phyloP scores from a whole-genome alignment of 805 yeast genomes.

The Kuraishia hungarica region DNA sequence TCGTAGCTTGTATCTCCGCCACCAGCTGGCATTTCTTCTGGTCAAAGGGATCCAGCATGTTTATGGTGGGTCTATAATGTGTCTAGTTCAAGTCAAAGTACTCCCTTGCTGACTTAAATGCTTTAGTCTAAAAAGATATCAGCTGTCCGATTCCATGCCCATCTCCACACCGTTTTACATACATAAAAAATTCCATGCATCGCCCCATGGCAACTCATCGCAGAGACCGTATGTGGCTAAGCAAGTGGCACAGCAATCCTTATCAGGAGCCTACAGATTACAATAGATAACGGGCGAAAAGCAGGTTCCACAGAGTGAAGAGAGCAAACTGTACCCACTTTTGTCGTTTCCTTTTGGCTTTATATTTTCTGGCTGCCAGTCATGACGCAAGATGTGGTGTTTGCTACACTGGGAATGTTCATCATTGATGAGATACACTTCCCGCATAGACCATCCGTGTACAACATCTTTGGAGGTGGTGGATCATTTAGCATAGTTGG shows the following conservation, averaged over 20 bases:
- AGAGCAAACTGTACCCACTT: no score
- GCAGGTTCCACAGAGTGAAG: no score
- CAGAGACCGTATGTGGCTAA: neutral
- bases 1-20: constrained; percentile 37
- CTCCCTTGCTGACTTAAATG: no score
- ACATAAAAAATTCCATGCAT: neutral
- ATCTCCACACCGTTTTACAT: neutral
- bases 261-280: neutral
- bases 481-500: constrained; percentile 80
- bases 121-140: no score
- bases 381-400: constrained; percentile 13
- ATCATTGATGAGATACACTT: constrained; percentile 81
- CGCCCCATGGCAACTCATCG: neutral
- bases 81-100: no score
- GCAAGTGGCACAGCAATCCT: neutral
- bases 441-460: constrained; percentile 26
- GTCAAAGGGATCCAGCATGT: constrained; percentile 47
- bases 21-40: constrained; percentile 55
- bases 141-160: no score
- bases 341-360: neutral
- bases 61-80: no score
- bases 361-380: neutral
- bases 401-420: constrained; percentile 80
- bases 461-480: constrained; percentile 78
- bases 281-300: no score